Evolutionary conservation across 495 filamentous ascomycete genomes (phyloP), one percentile per base, ranked within the genome.

Genomic region (Talaromyces adpressus): DNA sequence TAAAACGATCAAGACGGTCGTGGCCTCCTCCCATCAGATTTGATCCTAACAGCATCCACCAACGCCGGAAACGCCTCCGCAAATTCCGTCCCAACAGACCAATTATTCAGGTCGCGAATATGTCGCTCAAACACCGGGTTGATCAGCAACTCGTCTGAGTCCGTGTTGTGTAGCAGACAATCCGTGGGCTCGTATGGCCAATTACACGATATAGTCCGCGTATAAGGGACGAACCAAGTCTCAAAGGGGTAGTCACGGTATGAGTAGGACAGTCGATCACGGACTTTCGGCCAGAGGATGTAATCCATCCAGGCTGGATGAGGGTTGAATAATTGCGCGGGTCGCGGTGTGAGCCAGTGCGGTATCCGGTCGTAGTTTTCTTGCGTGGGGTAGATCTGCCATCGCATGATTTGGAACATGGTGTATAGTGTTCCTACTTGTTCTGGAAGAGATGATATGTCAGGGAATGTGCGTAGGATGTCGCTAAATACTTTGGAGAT

Each of bases 391-490:
- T 76, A 79, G 23, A 95, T 86, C 68, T 88, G 85, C 90, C 90
- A 95, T 2, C 91, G 86, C 87, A 92, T 91, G 58, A 91, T 69
- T 8, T 91, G 82, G 72, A 93, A 93, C 90, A 92, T 93, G 69
- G 83, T 73, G 67, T 89, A 91, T n/a, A 93, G 78, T 6, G 92
- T 82, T 18, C 85, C 90, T 3, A 92, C 84, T 66, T 89, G 86
- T 71, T 93, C 91, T 4, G 91, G 91, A 0, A 93, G 79, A 2
- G 75, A 74, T 12, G 75, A 75, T 7, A 95, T 81, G 63, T 86
- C 84, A 0, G 91, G 89, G 65, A 93, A 92, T 23, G 84, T 87
- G 45, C 83, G 76, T 1, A 93, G 77, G 63, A 94, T 90, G 70
- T 93, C 91, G 25, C 88, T 92, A 68, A 93, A 89, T 8, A 94